Evolutionary conservation across 495 filamentous ascomycete genomes (phyloP).

Genomic region (Penicillium macrosclerotiorum): DNA sequence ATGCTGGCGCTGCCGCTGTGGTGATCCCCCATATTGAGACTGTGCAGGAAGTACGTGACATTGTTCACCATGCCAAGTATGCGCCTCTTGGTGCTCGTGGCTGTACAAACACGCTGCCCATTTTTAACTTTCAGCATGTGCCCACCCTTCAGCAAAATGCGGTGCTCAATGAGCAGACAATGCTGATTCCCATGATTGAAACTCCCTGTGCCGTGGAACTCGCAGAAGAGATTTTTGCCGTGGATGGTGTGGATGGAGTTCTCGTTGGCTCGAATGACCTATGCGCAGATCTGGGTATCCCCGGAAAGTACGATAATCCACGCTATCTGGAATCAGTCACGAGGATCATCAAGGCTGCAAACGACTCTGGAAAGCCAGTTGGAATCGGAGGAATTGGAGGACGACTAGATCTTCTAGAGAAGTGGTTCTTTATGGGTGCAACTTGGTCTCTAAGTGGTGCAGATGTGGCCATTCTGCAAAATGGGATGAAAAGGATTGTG

Average conservation of each 20-base stretch:
- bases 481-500: constrained; percentile 27
- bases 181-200: constrained; percentile 36
- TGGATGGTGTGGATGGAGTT: constrained; percentile 30
- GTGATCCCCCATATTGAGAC: constrained; percentile 30
- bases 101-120: constrained; percentile 24
- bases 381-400: constrained; percentile 31
- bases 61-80: constrained; percentile 29
- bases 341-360: constrained; percentile 22
- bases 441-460: constrained; percentile 29
- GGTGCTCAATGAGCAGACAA: constrained; percentile 23
- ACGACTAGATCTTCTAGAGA: constrained; percentile 27
- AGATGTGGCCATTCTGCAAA: constrained; percentile 28
- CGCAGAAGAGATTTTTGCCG: constrained; percentile 26
- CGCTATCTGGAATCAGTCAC: constrained; percentile 19
- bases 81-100: constrained; percentile 24
- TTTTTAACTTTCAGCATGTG: constrained; percentile 21
- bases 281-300: constrained; percentile 28
- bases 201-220: constrained; percentile 26
- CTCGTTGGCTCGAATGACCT: constrained; percentile 34
- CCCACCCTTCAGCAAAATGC: constrained; percentile 25
- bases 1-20: constrained; percentile 29
- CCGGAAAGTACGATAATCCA: constrained; percentile 25
- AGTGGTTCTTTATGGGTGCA: constrained; percentile 30
- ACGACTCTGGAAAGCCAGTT: constrained; percentile 24
- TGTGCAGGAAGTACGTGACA: constrained; percentile 26